Conservation (phyloP, 306 rosid species). For the Inga laurina region DNA sequence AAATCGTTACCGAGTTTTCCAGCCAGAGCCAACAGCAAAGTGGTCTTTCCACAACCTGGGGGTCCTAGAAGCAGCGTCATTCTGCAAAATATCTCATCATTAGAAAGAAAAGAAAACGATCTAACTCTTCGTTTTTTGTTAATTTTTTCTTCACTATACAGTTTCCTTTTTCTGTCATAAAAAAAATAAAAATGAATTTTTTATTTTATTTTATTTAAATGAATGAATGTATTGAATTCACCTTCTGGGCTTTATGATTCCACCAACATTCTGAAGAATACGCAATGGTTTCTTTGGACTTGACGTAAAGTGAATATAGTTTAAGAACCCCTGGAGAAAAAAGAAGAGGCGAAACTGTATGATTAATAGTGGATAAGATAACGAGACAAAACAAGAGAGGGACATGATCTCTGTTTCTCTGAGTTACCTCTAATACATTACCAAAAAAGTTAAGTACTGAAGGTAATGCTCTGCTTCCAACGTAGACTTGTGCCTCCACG, state of each 20-base stretch:
- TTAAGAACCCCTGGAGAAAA: constrained; percentile 41
- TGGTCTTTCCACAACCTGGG: constrained; percentile 69
- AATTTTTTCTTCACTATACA: too few relatives aligned
- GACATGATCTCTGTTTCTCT: not conserved
- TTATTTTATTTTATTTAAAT: not conserved
- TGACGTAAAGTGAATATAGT: constrained; percentile 41
- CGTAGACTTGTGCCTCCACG: constrained; percentile 74
- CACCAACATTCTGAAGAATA: constrained; percentile 55
- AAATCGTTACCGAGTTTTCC: constrained; percentile 56
- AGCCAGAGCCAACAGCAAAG: constrained; percentile 57
- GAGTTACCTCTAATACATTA: constrained; percentile 61
- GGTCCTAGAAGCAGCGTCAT: constrained; percentile 63
- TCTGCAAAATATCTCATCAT: constrained; percentile 40
- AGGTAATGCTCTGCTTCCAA: constrained; percentile 83
- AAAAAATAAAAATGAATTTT: not conserved
- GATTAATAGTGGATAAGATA: not conserved
- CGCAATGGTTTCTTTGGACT: constrained; percentile 47
- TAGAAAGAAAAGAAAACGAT: not conserved
- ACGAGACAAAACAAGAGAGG: not conserved
- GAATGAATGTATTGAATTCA: constrained; percentile 7
- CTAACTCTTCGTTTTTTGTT: not conserved
- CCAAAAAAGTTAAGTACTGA: constrained; percentile 60
- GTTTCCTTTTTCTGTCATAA: too few relatives aligned
- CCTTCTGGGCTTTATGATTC: constrained; percentile 55
- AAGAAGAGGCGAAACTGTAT: not conserved